Evolutionary conservation across 2,329 filamentous ascomycete species (phyloP), one percentile per base, ranked within the genome.

Genomic region (Lachnellula subtilissima): DNA sequence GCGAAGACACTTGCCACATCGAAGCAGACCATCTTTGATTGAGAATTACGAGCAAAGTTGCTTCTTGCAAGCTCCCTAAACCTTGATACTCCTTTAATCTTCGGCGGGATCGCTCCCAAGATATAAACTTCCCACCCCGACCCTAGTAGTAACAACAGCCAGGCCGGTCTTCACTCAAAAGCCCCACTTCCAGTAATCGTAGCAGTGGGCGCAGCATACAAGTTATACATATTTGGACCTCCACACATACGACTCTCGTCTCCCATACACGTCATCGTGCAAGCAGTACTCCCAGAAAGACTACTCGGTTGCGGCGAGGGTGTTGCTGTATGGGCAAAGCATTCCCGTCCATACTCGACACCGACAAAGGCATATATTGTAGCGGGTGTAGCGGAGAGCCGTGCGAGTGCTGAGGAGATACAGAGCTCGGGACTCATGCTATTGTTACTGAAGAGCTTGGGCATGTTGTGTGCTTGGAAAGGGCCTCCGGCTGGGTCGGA

Each of bases 401-500:
- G 54, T 6, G 64, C 65, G 22, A 70, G 60, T 7, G 69, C 70
- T 36, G 68, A 65, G 2, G 60, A 67, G 14, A 71, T 67, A 50
- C 69, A 71, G n/a, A 71, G 65, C 48, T 71, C 67, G 9, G 69
- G 69, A 1, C 67, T 72, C 57, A 71, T 68, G 55, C 63, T 67
- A 55, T 67, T 60, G 54, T 71, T 71, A 36, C 62, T 63, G 52
- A 69, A 66, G 23, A 72, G 52, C 32, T 65, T 65, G 2, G 65
- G 67, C 37, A 71, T 65, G 37, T 69, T 70, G 48, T 71, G 68
- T 2, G 64, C 65, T 25, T 15, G 46, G 47, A 50, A 62, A 15
- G 58, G 63, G 14, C 59, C 59, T n/a, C 36, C 47, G 1, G 56
- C 61, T 2, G 58, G 59, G 39, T 69, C 69, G 6, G 53, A 52